Evolutionary conservation across 768 basidiomycete species (phyloP).

Genomic region (Lactarius tabidus): DNA sequence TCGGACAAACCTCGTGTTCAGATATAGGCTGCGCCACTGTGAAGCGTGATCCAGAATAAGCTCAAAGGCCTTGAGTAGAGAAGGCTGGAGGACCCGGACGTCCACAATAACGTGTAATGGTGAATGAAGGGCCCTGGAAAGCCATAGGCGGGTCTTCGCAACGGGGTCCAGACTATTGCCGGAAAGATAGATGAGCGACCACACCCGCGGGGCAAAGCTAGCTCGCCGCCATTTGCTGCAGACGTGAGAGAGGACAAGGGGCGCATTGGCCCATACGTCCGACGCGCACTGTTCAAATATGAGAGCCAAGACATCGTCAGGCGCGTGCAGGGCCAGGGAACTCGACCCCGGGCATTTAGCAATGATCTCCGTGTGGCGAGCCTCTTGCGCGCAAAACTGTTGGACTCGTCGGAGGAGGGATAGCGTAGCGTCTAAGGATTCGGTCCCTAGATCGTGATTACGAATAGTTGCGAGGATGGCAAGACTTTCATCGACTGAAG

Average conservation of each 20-base stretch:
- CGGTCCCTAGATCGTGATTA: conserved; percentile 41
- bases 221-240: conserved; percentile 58
- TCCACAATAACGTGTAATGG: conserved; percentile 44
- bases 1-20: conserved; percentile 38
- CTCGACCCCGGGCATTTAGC: conserved; percentile 43
- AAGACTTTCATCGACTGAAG: conserved; percentile 25
- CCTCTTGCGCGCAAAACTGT: conserved; percentile 41
- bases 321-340: conserved; percentile 54
- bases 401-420: conserved; percentile 39
- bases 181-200: conserved; percentile 55
- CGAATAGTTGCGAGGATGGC: conserved; percentile 27
- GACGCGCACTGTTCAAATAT: conserved; percentile 51
- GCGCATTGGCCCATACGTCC: conserved; percentile 51
- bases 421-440: conserved; percentile 42
- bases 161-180: conserved; percentile 41
- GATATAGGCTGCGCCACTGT: conserved; percentile 44
- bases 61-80: conserved; percentile 13
- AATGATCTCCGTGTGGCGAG: conserved; percentile 42
- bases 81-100: conserved; percentile 34
- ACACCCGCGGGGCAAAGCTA: conserved; percentile 46
- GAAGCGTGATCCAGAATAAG: conserved; percentile 38
- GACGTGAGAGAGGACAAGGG: conserved; percentile 53
- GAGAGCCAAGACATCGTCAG: conserved; percentile 49
- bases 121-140: conserved; percentile 42
- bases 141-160: conserved; percentile 47